Conservation (phyloP, 768 basidiomycete genomes). For the Flagelloscypha sp. region DNA sequence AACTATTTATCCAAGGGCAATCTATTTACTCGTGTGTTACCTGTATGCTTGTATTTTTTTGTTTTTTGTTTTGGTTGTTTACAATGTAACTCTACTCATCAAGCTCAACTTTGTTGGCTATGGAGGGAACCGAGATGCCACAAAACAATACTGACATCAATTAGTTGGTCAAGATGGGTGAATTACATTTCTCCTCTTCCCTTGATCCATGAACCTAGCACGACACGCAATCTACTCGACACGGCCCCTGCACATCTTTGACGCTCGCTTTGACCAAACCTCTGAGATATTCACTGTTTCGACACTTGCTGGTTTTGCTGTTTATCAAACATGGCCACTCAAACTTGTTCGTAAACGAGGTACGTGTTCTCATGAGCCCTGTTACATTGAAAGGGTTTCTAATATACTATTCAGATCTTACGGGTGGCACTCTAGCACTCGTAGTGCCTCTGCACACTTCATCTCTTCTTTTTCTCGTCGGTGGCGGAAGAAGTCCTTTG, state of each 20-base stretch:
- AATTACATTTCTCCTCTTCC: too few relatives aligned
- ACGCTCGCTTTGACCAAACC: conserved; percentile 75
- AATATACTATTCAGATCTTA: conserved; percentile 46
- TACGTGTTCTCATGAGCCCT: conserved; percentile 23
- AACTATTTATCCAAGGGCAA: too few relatives aligned
- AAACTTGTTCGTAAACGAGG: conserved; percentile 77
- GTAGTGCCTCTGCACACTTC: conserved; percentile 75
- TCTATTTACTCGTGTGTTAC: too few relatives aligned
- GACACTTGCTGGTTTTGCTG: conserved; percentile 75
- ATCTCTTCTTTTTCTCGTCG: conserved; percentile 78
- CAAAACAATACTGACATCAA: neutral
- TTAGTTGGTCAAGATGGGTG: too few relatives aligned
- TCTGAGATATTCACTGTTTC: conserved; percentile 73
- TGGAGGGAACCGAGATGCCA: too few relatives aligned
- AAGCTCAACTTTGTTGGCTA: too few relatives aligned
- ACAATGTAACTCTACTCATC: too few relatives aligned
- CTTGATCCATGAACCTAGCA: conserved; percentile 69
- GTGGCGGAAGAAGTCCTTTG: conserved; percentile 79
- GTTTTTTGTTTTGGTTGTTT: too few relatives aligned
- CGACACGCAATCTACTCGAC: conserved; percentile 78
- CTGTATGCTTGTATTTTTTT: too few relatives aligned
- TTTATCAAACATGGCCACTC: conserved; percentile 72
- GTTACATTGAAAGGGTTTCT: conserved; percentile 6
- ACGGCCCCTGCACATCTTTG: conserved; percentile 63
- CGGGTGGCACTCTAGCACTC: conserved; percentile 69